Base-by-base conservation (phyloP, 1,284 basidiomycete species). In the Rhodotorula sp. region DNA sequence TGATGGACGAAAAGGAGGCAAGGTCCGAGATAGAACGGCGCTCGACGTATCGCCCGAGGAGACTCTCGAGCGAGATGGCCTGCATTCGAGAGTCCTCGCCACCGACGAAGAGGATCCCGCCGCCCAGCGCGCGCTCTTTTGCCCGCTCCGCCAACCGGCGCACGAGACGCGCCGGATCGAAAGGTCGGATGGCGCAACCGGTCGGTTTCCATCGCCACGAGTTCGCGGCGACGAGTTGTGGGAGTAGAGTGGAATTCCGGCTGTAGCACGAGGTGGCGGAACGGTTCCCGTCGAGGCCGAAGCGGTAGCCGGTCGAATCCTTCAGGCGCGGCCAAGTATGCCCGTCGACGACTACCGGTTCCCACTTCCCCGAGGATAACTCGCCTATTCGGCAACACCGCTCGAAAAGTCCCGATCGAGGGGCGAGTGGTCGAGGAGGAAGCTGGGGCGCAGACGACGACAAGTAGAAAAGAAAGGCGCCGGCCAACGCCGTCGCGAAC, bases 31-130 rank as follows among this genome's bases (percentile, higher is more conserved):
- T 10, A 5, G 16, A 26, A 18, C 43, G 46, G 21, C 23, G 8
- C 5, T 60, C 43, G 23, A 60, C 12, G 10, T 60, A 47, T 8
- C 18, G 43, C 0, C 58, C 58, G n/a, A 60, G 39, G 23, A 60
- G 26, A 43, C 58, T 47, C 16, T 60, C 58, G 46, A 60, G 26
- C 21, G 58, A 60, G 10, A 47, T 39, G 16, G 43, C 46, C 21
- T 60, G 58, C 46, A n/a, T 14, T 6, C 23, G 58, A 1, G 39
- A 23, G 14, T n/a, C n/a, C n/a, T 23, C 20, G 8, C 26, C 58
- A 6, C 58, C 58, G 58, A 60, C 58, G n/a, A 60, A 60, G 23
- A 60, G 58, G 39, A 60, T 18, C 10, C 58, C 58, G n/a, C 58
- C 23, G 21, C 58, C 58, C 31, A n/a, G n/a, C 31, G 16, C 15